These are phyloP conservation scores for Radiomyces spectabilis DNA, from an alignment of 192 early-diverging fungal species.

Conservation along the genomic window DNA sequence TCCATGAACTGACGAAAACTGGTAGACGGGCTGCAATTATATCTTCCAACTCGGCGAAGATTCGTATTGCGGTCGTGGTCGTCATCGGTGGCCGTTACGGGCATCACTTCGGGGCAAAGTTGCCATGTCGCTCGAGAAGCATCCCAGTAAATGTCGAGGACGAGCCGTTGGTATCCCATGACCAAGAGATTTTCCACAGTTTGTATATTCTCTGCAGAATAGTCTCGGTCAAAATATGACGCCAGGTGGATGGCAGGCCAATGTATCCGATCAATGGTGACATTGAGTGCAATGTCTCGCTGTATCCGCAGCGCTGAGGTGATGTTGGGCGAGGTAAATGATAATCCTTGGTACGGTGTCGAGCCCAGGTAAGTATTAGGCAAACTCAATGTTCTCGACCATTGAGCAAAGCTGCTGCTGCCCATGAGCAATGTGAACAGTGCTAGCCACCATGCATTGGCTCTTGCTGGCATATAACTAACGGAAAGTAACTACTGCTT, in stretches of 20 bases:
- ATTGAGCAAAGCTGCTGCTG: too few relatives aligned
- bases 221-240: conserved; percentile 23
- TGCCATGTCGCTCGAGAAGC: conserved; percentile 6
- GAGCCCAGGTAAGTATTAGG: not conserved
- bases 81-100: not conserved
- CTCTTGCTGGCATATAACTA: too few relatives aligned
- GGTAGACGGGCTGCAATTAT: too few relatives aligned
- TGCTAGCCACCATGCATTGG: too few relatives aligned
- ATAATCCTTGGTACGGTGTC: not conserved
- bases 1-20: too few relatives aligned
- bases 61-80: not conserved
- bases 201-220: not conserved
- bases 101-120: conserved; percentile 15
- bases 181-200: not conserved
- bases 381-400: too few relatives aligned
- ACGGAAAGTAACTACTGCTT: too few relatives aligned
- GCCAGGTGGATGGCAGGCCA: conserved; percentile 23
- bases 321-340: not conserved
- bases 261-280: conserved; percentile 13
- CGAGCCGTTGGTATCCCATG: conserved; percentile 15
- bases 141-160: conserved; percentile 25
- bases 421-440: too few relatives aligned
- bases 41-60: too few relatives aligned
- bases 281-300: conserved; percentile 22
- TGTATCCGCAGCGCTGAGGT: conserved; percentile 19